phyloP scores from a whole-genome alignment of 2,329 filamentous ascomycete species.

The Trichoderma sp. region DNA sequence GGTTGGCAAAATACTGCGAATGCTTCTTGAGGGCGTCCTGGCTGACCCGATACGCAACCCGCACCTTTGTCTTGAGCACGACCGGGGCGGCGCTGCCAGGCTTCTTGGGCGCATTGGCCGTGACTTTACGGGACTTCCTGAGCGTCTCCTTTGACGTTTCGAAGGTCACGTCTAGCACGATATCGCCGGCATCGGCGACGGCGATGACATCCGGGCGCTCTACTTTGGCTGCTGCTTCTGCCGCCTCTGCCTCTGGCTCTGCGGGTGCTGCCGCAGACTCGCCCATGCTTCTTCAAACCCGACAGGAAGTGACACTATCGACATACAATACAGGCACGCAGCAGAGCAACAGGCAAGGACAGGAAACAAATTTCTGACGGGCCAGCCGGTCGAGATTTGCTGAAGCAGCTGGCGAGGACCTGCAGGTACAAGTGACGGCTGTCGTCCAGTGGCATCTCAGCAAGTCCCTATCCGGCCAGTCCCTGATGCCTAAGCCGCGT shows the following conservation, averaged over 20 bases:
- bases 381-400: conserved; percentile 5
- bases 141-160: conserved; percentile 54
- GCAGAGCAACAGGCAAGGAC: neutral
- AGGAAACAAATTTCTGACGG: neutral
- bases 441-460: neutral
- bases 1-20: conserved; percentile 67
- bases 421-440: neutral
- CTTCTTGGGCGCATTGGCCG: conserved; percentile 30
- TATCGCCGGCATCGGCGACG: conserved; percentile 57
- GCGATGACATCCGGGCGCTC: conserved; percentile 41
- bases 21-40: conserved; percentile 53
- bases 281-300: conserved; percentile 18
- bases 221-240: conserved; percentile 19
- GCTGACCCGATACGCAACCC: conserved; percentile 58
- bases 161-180: conserved; percentile 65
- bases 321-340: conserved; percentile 11
- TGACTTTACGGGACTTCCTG: conserved; percentile 42
- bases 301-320: conserved; percentile 1
- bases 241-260: conserved; percentile 14
- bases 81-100: conserved; percentile 29
- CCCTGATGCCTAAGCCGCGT: conserved; percentile 8
- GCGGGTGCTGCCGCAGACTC: conserved; percentile 21
- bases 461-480: neutral
- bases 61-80: conserved; percentile 36
- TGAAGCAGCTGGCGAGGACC: neutral